phyloP scores from a whole-genome alignment of 768 basidiomycete genomes.

The Trametes sanguinea region DNA sequence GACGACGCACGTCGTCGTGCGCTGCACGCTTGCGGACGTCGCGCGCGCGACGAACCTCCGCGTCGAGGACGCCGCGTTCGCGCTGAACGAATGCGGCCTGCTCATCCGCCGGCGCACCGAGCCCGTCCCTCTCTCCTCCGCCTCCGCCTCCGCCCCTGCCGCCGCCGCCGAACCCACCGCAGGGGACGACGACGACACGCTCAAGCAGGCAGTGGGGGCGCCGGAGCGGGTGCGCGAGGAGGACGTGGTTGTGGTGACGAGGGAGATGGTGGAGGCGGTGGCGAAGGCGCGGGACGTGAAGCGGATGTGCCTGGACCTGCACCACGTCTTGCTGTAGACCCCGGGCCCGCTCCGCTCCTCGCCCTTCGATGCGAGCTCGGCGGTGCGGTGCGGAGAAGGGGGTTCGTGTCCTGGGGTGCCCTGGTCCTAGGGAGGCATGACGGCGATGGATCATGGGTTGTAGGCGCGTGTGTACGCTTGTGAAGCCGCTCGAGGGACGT shows the following conservation, averaged over 20 bases:
- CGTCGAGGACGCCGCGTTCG: conserved; percentile 85
- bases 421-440: no score
- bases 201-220: no score
- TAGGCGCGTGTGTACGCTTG: conserved; percentile 20
- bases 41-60: conserved; percentile 80
- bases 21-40: conserved; percentile 76
- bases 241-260: conserved; percentile 56
- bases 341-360: not conserved
- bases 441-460: no score
- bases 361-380: no score
- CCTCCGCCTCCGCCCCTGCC: conserved; percentile 7
- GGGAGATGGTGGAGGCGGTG: conserved; percentile 68
- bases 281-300: conserved; percentile 73
- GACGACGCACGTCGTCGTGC: conserved; percentile 64
- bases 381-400: not conserved
- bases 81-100: conserved; percentile 84
- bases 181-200: no score
- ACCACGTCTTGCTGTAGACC: conserved; percentile 51
- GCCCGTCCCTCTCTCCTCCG: conserved; percentile 19
- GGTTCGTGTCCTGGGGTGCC: not conserved
- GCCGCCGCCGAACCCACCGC: conserved; percentile 3
- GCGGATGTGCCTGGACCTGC: conserved; percentile 61
- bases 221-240: conserved; percentile 36
- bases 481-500: conserved; percentile 10
- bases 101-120: conserved; percentile 47